Evolutionary conservation across 345 rosid species (phyloP), one percentile per base, ranked within the genome.

Genomic region (Moricandia arvensis): DNA sequence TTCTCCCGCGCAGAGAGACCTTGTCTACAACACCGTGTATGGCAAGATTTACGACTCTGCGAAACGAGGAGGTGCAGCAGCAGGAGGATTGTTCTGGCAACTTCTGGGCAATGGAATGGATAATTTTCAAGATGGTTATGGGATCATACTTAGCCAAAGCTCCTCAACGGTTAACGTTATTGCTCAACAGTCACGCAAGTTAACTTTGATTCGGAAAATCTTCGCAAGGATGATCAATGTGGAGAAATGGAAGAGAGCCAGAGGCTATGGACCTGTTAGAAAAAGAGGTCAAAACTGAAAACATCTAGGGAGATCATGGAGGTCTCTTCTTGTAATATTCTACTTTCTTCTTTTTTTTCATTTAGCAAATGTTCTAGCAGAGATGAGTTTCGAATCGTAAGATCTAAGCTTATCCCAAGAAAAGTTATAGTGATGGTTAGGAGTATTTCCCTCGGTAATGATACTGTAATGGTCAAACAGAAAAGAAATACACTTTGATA

Each of bases 81-180:
- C 92, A 0, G 97, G 96, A 4, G 90, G 97, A 84, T 82, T 90
- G 84, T 92, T 94, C 75, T 95, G 99, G 99, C 99, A 95, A 54
- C 96, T 92, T 16, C 69, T 89, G 3, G 82, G 89, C 0, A 84
- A 82, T 76, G 97, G 88, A 43, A 88, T 92, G 97, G 97, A 87
- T 75, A 79, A 75, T 1, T 90, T 90, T 75, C 81, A 85, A 60
- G 99, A 95, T 73, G 97, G 99, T 0, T 92, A 92, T n/a, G 97
- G 90, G 80, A 82, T 95, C 18, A 75, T 85, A 38, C 74, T 90
- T 15, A 71, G 82, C 69, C 82, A 87, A 81, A 83, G 84, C 73
- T 75, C 97, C 5, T 90, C 98, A 0, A 91, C 96, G 1, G 83
- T 83, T 2, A 85, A 90, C 74, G 53, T 90, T 29, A 89, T 94